Evolutionary conservation across 768 basidiomycete genomes (phyloP), one percentile per base, ranked within the genome.

Genomic region (Serendipita sp.): DNA sequence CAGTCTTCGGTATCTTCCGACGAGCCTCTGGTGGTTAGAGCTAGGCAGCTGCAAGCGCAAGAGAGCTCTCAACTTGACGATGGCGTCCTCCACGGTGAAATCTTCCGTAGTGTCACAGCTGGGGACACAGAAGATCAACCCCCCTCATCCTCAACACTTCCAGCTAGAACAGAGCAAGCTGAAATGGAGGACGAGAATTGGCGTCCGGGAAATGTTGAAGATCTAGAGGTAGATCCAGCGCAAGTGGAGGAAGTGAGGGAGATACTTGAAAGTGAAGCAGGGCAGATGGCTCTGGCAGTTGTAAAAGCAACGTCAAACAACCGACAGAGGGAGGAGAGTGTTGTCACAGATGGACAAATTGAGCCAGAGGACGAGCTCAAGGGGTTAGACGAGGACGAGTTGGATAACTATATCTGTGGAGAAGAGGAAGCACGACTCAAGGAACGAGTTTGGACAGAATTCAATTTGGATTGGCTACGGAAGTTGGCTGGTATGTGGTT

Each of bases 361-460:
- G 18, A 23, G 10, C 80, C 77, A 43, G 77, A 74, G 10, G 83
- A 89, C 67, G 86, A 87, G 67, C 74, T 91, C 52, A 71, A 77
- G 23, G 90, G 86, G 15, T 77, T 97, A n/a, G 87, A 96, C 72
- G 93, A 97, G 69, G 89, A 85, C 3, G 93, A 97, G 71, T 78
- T 96, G 46, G 87, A 95, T 71, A 77, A 76, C 29, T 74, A 74
- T 65, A 87, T 96, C 70, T 75, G 91, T 64, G 74, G 93, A 27
- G 82, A 79, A 5, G 85, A 86, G 40, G 92, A 95, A 73, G 86
- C 89, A 2, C 83, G 78, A 71, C 78, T 91, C 70, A 97, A 89
- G 73, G 90, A 91, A 72, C 83, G 90, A 10, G 83, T 96, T 1
- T 97, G 93, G 93, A 91, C 94, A 55, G 91, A 94, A 74, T 77